Base-by-base conservation (phyloP, 208 protist genomes). In the Acanthamoeba castellanii region DNA sequence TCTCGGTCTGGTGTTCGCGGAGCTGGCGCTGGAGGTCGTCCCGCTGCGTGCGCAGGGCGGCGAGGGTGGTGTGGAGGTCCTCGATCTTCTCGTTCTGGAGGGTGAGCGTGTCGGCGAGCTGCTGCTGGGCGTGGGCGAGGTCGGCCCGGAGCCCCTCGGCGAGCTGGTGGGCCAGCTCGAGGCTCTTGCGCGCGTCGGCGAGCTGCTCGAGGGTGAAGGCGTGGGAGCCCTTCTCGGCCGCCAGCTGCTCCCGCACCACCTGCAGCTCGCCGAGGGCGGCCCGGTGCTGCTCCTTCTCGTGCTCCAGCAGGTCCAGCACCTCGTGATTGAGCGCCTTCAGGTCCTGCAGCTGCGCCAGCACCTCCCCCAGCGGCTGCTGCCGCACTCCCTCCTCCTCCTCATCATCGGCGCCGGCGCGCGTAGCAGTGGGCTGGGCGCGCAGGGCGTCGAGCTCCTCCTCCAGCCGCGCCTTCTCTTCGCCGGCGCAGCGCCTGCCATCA, bases 271-370 rank as follows among this genome's bases (percentile, higher is more conserved):
- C 30, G 18, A 66, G 25, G 34, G 47, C 50, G 25, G 47, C 34
- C 5, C 55, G 50, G 34, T 89, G 47, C 34, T 57, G 34, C 55
- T 89, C 50, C 25, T 89, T 89, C 34, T 89, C 81, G 30, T 47
- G 25, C 34, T 89, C 81, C 25, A 89, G 81, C 47, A 89, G 47
- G 20, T 89, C 81, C 25, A 89, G 55, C 27, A 89, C 81, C 2
- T 89, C 81, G 50, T 89, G 50, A 37, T 89, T 89, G 50, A 89
- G 55, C 25, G 81, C 47, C 47, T 89, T 89, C 25, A 89, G 55
- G 16, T 89, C 81, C n/a, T 52, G n/a, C 47, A 89, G 27, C 55
- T 89, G 81, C 81, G 25, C 30, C 30, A 59, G 34, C 47, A 37
- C 47, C 45, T 89, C 50, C 45, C 55, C 50, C n/a, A 32, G 27